phyloP scores from a whole-genome alignment of 2,329 filamentous ascomycete species.

The Monosporascus sp. region DNA sequence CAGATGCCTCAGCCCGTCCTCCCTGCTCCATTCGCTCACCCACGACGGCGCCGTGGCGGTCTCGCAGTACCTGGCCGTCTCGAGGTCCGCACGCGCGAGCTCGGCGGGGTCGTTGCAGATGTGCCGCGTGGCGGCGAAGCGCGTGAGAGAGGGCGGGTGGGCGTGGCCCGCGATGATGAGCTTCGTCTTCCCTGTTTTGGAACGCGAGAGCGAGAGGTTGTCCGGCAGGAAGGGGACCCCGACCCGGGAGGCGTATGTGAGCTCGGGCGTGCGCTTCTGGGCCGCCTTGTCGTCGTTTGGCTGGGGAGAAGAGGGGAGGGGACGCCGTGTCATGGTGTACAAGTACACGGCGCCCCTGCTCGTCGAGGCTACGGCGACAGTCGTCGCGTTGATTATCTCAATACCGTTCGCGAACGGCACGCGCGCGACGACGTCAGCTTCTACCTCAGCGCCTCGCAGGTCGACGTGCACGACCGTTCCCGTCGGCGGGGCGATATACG shows the following conservation, averaged over 20 bases:
- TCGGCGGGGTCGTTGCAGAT: constrained; percentile 28
- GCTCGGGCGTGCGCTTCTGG: constrained; percentile 3
- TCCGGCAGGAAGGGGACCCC: constrained; percentile 34
- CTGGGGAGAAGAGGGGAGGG: too few species aligned
- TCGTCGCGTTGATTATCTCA: constrained; percentile 33
- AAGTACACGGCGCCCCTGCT: constrained; percentile 23
- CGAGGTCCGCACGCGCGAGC: constrained; percentile 17
- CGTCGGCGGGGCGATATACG: constrained; percentile 25
- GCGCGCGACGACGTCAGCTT: constrained; percentile 25
- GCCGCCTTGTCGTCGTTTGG: not conserved
- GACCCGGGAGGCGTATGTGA: constrained; percentile 12
- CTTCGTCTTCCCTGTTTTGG: constrained; percentile 10
- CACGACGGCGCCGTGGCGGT: constrained; percentile 10
- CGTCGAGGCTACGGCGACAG: constrained; percentile 34
- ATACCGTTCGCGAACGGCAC: constrained; percentile 39
- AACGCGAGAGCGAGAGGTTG: constrained; percentile 30
- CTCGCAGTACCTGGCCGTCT: constrained; percentile 15
- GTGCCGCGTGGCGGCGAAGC: constrained; percentile 27
- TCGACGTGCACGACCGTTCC: constrained; percentile 34
- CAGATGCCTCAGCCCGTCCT: constrained; percentile 21
- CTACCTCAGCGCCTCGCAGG: constrained; percentile 9
- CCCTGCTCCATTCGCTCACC: constrained; percentile 29
- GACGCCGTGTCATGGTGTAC: constrained; percentile 16
- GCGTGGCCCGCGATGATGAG: constrained; percentile 38
- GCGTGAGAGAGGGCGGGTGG: constrained; percentile 26